Evolutionary conservation across 2,329 filamentous ascomycete species (phyloP), one percentile per base, ranked within the genome.

Genomic region (Helotiales sp.): DNA sequence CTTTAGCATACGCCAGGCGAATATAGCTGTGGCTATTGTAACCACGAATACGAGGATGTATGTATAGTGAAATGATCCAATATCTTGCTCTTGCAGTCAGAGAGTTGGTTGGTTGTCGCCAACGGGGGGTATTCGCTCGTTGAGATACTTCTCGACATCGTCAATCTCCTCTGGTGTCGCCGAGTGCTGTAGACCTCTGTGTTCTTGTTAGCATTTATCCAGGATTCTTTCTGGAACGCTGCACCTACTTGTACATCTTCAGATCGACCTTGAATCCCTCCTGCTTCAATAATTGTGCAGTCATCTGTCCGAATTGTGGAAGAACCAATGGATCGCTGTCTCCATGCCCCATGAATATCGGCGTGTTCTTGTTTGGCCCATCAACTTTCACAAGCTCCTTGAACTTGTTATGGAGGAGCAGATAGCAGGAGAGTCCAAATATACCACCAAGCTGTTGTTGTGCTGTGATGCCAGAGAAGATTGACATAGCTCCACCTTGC

Each of bases 341-440:
- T n/a, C 95, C 95, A 67, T 98, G 95, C 12, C 84, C 91, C 86
- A 97, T 89, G 74, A 95, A 90, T 62, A 98, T 86, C 1, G 90
- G 89, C 1, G 91, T 96, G 38, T 88, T 79, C 73, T 87, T 84
- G 73, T 91, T 92, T 55, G 81, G 77, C 64, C 76, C 82, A 25
- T 81, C 77, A 64, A 78, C 76, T 1, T 81, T 78, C 15, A 83
- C 72, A 62, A 83, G 77, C 8, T 80, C 79, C 69, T 81, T 79
- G 64, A 91, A 73, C 70, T 87, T 88, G 61, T 82, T 77, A 62
- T 84, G 80, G 47, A 97, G 78, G 19, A 91, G 80, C 65, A 97
- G 75, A 74, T 96, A 98, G 67, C 85, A 88, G 12, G 90, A 95
- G 61, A 98, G 76, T 7, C 88, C 91, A 62, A 97, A 87, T 63